Percentiles rank a stretch among this genome's conserved stretches.
Evolutionary conservation across 768 basidiomycete species (phyloP).

Genomic region (Phanerodontia chrysosporium): DNA sequence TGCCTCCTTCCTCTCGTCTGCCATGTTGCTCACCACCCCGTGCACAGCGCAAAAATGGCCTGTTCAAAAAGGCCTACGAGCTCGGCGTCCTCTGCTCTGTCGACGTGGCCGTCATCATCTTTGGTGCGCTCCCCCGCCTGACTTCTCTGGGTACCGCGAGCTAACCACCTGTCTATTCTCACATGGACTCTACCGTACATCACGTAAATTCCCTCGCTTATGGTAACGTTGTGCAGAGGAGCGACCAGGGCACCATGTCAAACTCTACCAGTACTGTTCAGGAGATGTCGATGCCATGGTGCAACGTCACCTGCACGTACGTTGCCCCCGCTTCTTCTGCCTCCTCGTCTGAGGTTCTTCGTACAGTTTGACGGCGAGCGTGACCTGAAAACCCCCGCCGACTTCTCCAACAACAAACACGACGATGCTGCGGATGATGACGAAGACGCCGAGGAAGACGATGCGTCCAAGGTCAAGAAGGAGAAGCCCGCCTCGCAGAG

Average conservation of each 20-base stretch:
- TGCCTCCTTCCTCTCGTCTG: conserved; percentile 12
- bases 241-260: conserved; percentile 72
- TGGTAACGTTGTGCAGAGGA: conserved; percentile 45
- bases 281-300: conserved; percentile 66
- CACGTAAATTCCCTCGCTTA: background rate
- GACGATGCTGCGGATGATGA: conserved; percentile 26
- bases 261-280: conserved; percentile 81
- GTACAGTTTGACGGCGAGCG: conserved; percentile 48
- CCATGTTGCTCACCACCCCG: conserved; percentile 15
- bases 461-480: conserved; percentile 20
- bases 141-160: conserved; percentile 17
- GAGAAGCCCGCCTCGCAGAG: conserved; percentile 7
- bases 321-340: conserved; percentile 11
- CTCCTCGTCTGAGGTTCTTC: background rate
- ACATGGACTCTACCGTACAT: conserved; percentile 2
- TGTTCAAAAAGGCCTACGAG: conserved; percentile 90
- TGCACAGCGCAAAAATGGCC: conserved; percentile 76
- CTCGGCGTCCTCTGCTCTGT: conserved; percentile 88
- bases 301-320: conserved; percentile 57
- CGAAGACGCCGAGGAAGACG: conserved; percentile 37
- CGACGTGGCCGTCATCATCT: conserved; percentile 85
- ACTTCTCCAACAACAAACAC: conserved; percentile 39
- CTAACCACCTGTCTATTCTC: background rate
- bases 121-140: conserved; percentile 41
- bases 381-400: conserved; percentile 44